Base-by-base conservation (phyloP, 1,284 basidiomycete genomes). In the Chalciporus sp. region DNA sequence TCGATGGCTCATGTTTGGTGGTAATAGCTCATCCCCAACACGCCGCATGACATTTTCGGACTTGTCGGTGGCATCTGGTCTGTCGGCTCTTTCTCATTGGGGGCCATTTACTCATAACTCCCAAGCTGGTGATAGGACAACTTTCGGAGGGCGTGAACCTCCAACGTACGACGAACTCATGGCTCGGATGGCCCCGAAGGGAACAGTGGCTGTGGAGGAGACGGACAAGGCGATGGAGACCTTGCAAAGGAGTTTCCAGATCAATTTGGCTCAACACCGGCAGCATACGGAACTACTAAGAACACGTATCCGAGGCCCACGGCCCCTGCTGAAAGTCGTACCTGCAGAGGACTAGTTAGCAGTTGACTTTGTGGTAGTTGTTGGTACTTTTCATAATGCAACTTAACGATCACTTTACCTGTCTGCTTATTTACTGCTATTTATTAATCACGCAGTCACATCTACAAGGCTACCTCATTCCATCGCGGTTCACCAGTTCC, bases 291-390 rank as follows among this genome's bases (percentile, higher is more conserved):
- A 48, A 19, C 10, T 28, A 26, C n/a, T 23, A 4, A 19, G 44
- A 26, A 45, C n/a, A 8, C 50, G 47, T 19, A 52, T 57, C 16
- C 42, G 45, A 7, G 55, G 56, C 27, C 56, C 55, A 26, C 49
- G 50, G 28, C 56, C 56, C 28, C 55, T 40, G 11, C 49, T 49
- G 5, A 57, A 45, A n/a, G 42, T 42, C 7, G 37, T 33, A 14
- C 9, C 47, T 12, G 10, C 42, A 17, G 31, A 23, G 17, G 17
- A 9, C n/a, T 39, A n/a, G 37, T 17, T 35, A 35, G 33, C 37
- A n/a, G 17, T 19, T 39, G 8, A 39, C n/a, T 17, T 19, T n/a
- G n/a, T 37, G 37, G 6, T 42, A 26, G 7, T 23, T 7, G 10
- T 8, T 23, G 20, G 20, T 26, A 10, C 23, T 42, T 26, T 7